Conservation (phyloP, 2,329 filamentous ascomycete species). For the Sporothrix luriei region DNA sequence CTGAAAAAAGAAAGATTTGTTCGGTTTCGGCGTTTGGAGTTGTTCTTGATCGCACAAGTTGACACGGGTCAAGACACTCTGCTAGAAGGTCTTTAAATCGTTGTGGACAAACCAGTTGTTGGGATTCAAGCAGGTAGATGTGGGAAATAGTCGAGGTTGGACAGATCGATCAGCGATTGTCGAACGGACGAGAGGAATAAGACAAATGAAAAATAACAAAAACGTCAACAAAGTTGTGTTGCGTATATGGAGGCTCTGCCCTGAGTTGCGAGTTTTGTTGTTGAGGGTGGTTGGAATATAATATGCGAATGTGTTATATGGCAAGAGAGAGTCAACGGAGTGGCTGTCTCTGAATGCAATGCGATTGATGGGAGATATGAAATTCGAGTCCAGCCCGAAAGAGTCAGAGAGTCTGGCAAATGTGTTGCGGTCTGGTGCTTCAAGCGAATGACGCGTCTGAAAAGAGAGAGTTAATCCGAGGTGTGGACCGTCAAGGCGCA, state of each 20-base stretch:
- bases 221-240: slow-evolving; percentile 13
- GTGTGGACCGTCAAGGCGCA: slow-evolving; percentile 39
- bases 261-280: slow-evolving; percentile 25
- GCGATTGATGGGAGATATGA: slow-evolving; percentile 16
- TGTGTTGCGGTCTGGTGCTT: slow-evolving; percentile 37
- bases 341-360: not conserved
- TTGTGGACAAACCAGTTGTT: slow-evolving; percentile 34
- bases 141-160: not conserved
- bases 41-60: slow-evolving; percentile 23
- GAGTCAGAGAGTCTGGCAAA: slow-evolving; percentile 33
- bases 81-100: slow-evolving; percentile 18
- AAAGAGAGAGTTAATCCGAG: slow-evolving; percentile 29
- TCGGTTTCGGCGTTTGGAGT: not conserved
- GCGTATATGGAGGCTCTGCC: slow-evolving; percentile 36
- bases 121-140: not conserved
- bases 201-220: slow-evolving; percentile 13
- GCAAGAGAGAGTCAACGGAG: slow-evolving; percentile 9
- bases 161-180: slow-evolving; percentile 31
- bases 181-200: slow-evolving; percentile 6
- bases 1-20: not conserved
- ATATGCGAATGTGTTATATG: slow-evolving; percentile 21
- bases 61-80: slow-evolving; percentile 10
- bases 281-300: slow-evolving; percentile 18
- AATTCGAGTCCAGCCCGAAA: slow-evolving; percentile 44
- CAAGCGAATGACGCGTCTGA: slow-evolving; percentile 39